Conservation (phyloP, 2,329 filamentous ascomycete species). For the Corinectria fuckeliana region DNA sequence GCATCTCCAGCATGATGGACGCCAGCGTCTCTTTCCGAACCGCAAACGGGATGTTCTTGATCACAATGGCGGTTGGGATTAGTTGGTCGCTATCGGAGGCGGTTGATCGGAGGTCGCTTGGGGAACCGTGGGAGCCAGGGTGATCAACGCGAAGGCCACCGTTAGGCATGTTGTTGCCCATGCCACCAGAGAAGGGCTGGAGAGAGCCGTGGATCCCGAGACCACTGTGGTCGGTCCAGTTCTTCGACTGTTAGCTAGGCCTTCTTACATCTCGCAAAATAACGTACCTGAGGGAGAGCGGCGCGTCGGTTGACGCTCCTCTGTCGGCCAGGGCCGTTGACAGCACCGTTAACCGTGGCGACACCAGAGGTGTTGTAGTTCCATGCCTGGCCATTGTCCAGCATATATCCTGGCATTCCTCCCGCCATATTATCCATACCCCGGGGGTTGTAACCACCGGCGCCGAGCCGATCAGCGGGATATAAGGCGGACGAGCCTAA, state of each 20-base stretch:
- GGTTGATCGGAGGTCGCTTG: conserved; percentile 49
- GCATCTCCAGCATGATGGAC: conserved; percentile 91
- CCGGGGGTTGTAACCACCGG: conserved; percentile 65
- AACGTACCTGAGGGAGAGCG: conserved; percentile 76
- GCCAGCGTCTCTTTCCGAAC: conserved; percentile 97
- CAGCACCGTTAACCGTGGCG: conserved; percentile 64
- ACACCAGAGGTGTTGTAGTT: conserved; percentile 74
- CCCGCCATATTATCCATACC: conserved; percentile 58
- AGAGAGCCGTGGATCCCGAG: conserved; percentile 51
- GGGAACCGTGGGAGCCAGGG: conserved; percentile 48
- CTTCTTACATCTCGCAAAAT: not conserved
- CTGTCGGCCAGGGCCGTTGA: conserved; percentile 68
- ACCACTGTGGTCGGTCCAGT: conserved; percentile 57
- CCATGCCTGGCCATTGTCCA: conserved; percentile 81
- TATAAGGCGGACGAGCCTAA: conserved; percentile 71
- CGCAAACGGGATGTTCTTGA: conserved; percentile 99
- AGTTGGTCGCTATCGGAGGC: conserved; percentile 77
- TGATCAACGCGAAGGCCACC: conserved; percentile 53
- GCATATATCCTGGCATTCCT: conserved; percentile 56
- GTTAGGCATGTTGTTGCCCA: conserved; percentile 47
- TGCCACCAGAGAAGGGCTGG: conserved; percentile 44
- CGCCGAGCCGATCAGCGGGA: conserved; percentile 69
- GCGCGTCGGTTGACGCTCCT: conserved; percentile 61
- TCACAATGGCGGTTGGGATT: conserved; percentile 97
- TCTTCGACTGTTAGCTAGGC: conserved; percentile 44